Evolutionary conservation across 768 basidiomycete species (phyloP), one percentile per base, ranked within the genome.

Genomic region (Tylopilus intermedius): DNA sequence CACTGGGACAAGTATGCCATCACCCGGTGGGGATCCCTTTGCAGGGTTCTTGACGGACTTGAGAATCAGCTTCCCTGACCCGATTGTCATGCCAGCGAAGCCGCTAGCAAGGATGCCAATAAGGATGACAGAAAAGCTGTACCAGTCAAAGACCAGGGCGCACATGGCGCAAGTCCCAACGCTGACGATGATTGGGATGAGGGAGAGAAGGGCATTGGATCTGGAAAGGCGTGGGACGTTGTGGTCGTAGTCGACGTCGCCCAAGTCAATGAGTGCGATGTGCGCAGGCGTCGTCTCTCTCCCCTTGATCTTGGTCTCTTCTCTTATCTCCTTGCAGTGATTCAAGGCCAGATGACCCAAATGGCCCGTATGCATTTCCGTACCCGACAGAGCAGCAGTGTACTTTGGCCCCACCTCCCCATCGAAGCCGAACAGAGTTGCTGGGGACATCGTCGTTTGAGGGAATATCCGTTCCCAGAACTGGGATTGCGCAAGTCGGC

Each of bases 61-160:
- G 43, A 68, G 54, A 5, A 15, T 29, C 2, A 70, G 56, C 21
- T 45, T 55, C 33, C 61, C 70, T 0, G 59, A 63, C 2, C 69
- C 69, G 8, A 70, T 60, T 2, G 59, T 54, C 11, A 59, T 46
- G 42, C 62, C 59, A 18, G 70, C 58, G 8, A 66, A 33, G 15
- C 71, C 70, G 9, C 58, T 60, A 46, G 63, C 49, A 13, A 72
- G 9, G 18, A 72, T 69, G 9, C 71, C 71, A 3, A 71, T 27
- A 0, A 67, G 27, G 45, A 72, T 67, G 27, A 67, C 56, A 8
- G 60, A 49, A 27, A 66, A 66, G 47, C 56, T 68, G 40, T 54
- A 70, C 67, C 68, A 72, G 45, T 72, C 71, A 2, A 43, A 3
- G 39, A 53, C 54, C 37, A 62, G 27, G 3, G 55, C 64, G 38